A percentile compares a stretch with the other conserved stretches of the same genome.
phyloP scores from a whole-genome alignment of 208 protist genomes.

The Strigomonas culicis region DNA sequence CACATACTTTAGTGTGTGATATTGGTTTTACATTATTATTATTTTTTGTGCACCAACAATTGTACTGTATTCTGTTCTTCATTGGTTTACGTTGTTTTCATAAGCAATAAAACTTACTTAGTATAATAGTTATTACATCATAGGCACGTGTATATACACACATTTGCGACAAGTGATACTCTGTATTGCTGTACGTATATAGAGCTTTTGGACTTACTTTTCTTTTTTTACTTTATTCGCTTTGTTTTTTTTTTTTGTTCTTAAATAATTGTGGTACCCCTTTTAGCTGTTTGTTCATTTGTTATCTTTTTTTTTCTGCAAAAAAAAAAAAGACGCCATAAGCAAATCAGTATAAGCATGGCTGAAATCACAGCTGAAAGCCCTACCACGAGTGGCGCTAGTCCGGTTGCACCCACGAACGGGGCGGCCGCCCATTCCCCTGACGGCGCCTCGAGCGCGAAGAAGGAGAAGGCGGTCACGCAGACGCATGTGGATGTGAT shows the following conservation, averaged over 20 bases:
- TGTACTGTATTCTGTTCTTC: neutral
- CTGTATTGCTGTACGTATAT: neutral
- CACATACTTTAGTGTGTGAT: neutral
- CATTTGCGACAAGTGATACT: too few relatives aligned
- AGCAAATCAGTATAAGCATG: too few relatives aligned
- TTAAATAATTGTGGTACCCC: neutral
- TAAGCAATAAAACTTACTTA: neutral
- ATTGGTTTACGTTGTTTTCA: neutral
- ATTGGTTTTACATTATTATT: slow-evolving; percentile 1
- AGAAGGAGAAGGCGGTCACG: slow-evolving; percentile 6
- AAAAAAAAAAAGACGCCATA: slow-evolving; percentile 5
- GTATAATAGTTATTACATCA: neutral
- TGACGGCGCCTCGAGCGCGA: neutral
- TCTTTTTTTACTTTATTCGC: slow-evolving; percentile 5
- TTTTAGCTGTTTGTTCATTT: neutral
- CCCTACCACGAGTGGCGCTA: too few relatives aligned
- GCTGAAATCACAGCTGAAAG: too few relatives aligned
- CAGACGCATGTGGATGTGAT: slow-evolving; percentile 19
- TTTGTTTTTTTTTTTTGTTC: slow-evolving; percentile 3
- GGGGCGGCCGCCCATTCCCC: too few relatives aligned
- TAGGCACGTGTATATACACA: neutral
- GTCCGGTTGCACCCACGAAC: too few relatives aligned
- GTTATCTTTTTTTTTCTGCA: slow-evolving; percentile 3
- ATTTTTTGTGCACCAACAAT: neutral
- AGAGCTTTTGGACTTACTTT: neutral